Conservation (phyloP, 148 eudicot species). For the Nyssa sinensis region DNA sequence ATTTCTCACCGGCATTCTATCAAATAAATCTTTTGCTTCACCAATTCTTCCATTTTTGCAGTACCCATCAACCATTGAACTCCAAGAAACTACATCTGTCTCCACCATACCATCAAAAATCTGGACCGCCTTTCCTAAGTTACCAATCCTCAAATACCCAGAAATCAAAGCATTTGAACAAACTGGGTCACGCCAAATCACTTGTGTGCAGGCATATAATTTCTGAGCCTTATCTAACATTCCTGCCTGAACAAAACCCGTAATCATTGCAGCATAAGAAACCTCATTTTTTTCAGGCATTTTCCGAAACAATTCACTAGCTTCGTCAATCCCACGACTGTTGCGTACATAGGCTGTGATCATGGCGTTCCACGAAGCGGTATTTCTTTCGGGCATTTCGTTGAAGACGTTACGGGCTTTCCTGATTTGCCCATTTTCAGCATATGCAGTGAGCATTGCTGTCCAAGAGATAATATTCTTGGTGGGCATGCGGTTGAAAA, state of each 20-base stretch:
- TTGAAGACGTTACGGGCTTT: conserved; percentile 57
- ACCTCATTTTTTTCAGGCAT: conserved; percentile 54
- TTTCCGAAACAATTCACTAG: conserved; percentile 40
- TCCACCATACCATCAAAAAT: conserved; percentile 46
- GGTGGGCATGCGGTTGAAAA: conserved; percentile 39
- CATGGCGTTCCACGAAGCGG: conserved; percentile 69
- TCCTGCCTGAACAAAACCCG: conserved; percentile 40
- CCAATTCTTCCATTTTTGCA: conserved; percentile 37
- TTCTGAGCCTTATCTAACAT: conserved; percentile 47
- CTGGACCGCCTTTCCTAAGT: conserved; percentile 35
- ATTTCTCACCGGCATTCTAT: conserved; percentile 43
- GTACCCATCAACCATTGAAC: conserved; percentile 62
- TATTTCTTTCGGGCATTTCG: conserved; percentile 51
- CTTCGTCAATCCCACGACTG: conserved; percentile 30
- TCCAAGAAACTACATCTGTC: conserved; percentile 67
- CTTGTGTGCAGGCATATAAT: conserved; percentile 37
- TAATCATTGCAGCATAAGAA: conserved; percentile 57
- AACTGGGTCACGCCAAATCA: conserved; percentile 53
- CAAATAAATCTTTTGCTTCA: conserved; percentile 47
- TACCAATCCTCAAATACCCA: conserved; percentile 53
- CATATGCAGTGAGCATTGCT: conserved; percentile 48
- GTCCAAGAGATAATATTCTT: conserved; percentile 56
- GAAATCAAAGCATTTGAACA: conserved; percentile 55
- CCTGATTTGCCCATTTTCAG: conserved; percentile 34
- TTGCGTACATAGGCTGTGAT: conserved; percentile 43